These are phyloP conservation scores for Euphrasia confusa DNA, from an alignment of 257 asterid genomes.

Conservation along the genomic window DNA sequence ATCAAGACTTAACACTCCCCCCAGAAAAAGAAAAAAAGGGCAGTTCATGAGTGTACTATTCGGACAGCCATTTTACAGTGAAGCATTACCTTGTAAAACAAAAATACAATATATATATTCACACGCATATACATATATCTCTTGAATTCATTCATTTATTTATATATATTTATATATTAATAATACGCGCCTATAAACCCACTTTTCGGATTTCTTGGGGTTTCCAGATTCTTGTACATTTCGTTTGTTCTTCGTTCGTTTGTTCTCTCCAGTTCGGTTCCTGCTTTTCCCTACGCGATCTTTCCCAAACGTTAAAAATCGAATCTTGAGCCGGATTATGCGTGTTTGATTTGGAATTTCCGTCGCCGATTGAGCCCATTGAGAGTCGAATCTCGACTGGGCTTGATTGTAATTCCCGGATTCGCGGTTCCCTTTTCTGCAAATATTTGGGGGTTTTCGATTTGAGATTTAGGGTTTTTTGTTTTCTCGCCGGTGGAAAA, in stretches of 20 bases:
- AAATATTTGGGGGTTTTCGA: neutral
- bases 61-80: slow-evolving; percentile 58
- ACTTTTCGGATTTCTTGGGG: slow-evolving; percentile 29
- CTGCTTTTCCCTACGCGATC: slow-evolving; percentile 2
- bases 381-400: slow-evolving; percentile 26
- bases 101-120: neutral
- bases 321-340: slow-evolving; percentile 37
- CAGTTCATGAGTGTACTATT: slow-evolving; percentile 27
- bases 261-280: slow-evolving; percentile 28
- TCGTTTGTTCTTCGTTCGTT: neutral
- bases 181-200: slow-evolving; percentile 1
- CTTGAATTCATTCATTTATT: neutral
- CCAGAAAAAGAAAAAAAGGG: neutral
- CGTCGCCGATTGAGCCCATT: too few species aligned
- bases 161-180: neutral
- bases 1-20: slow-evolving; percentile 11
- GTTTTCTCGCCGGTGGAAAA: slow-evolving; percentile 24
- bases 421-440: slow-evolving; percentile 2
- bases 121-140: neutral
- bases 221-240: slow-evolving; percentile 29
- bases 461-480: slow-evolving; percentile 28
- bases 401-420: slow-evolving; percentile 17
- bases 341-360: neutral
- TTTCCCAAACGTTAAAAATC: neutral
- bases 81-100: slow-evolving; percentile 43